Base-by-base conservation (phyloP, 2,329 filamentous ascomycete genomes). In the Coniochaeta prunicola region DNA sequence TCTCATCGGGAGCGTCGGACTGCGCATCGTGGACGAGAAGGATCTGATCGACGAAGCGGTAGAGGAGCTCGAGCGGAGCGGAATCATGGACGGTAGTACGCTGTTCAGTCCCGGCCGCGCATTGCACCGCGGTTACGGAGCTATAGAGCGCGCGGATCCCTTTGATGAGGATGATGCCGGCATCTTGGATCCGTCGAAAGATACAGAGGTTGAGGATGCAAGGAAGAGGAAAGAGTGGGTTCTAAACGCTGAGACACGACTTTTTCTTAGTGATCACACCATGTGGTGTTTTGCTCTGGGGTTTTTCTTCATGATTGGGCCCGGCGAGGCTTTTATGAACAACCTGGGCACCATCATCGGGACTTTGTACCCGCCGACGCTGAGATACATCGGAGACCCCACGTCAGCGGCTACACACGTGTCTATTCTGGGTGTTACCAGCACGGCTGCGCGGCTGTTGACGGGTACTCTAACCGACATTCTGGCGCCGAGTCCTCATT, bases 241-340 rank as follows among this genome's bases (percentile, higher is more conserved):
- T 4, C 82, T 97, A 64, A 97, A 97, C 67, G 91, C 90, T 50
- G 93, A 97, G 71, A 97, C 94, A 0, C 81, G 86, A 13, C 80
- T 86, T 3, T 99, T 97, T 71, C 80, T 99, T 10, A 81, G 84
- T 26, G 94, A 99, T 65, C 86, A 83, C 61, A 97, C 92, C 13
- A 97, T 97, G 93, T 99, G 93, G 93, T 90, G 87, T 70, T 88
- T 99, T 64, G 91, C 93, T 0, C 77, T 87, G 0, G 92, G 92
- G 21, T 97, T 99, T 74, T 91, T 97, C 73, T 82, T 97, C 62
- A 90, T 96, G 66, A 90, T 92, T 58, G 94, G 94, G 0, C 93
- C 94, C 0, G 93, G 92, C n/a, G 94, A 99, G 74, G 90, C 93
- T 12, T 99, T 97, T 71, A 92, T 97, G 75, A 99, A 97, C 76